phyloP scores from a whole-genome alignment of 2,329 filamentous ascomycete genomes.

The Colletotrichum endophyticum region DNA sequence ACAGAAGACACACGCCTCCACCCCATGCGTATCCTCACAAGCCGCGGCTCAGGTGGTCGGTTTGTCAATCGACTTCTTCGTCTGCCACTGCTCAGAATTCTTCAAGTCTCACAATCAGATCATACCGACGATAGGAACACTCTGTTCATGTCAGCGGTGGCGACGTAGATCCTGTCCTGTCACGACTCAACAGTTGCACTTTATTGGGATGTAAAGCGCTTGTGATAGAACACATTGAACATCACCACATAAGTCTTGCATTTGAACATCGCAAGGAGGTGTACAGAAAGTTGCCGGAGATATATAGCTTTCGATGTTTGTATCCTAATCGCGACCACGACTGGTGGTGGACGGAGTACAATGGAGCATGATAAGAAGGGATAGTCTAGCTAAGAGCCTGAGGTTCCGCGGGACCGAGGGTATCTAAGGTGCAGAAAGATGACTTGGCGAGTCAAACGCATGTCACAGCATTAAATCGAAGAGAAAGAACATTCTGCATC shows the following conservation, averaged over 20 bases:
- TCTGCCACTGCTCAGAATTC: neutral
- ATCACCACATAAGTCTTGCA: neutral
- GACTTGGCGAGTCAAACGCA: neutral
- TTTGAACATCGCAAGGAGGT: neutral
- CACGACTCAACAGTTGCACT: neutral
- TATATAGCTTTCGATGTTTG: neutral
- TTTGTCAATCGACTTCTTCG: neutral
- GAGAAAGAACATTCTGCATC: neutral
- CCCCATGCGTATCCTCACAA: fast-evolving
- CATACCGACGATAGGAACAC: neutral
- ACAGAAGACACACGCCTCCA: fast-evolving
- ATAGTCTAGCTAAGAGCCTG: neutral
- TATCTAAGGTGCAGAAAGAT: neutral
- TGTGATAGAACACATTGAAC: neutral
- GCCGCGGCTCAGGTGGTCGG: neutral
- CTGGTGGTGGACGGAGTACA: neutral
- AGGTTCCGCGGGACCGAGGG: neutral
- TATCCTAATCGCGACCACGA: fast-evolving
- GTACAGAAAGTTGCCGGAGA: neutral
- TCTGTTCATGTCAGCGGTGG: neutral
- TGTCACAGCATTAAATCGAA: neutral
- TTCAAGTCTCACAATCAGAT: neutral
- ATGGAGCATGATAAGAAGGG: neutral
- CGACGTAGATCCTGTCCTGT: neutral
- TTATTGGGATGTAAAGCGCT: neutral